Conservation (phyloP, 1,284 basidiomycete genomes). For the Vanrija pseudolonga region DNA sequence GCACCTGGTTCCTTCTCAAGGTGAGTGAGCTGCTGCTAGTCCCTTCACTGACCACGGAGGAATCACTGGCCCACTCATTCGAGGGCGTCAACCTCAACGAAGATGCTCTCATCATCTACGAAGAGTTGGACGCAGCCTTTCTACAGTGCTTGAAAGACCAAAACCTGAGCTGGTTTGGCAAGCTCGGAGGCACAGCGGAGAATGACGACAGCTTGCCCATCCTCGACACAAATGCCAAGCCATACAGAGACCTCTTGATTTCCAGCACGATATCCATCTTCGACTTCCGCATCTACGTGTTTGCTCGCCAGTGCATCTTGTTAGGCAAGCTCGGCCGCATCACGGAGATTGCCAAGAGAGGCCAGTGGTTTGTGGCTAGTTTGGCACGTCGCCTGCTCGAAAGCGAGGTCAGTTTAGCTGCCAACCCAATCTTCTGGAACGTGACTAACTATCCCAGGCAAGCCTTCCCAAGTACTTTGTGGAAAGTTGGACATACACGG, state of each 20-base stretch:
- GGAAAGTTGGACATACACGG: slow-evolving; percentile 91
- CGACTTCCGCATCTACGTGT: slow-evolving; percentile 87
- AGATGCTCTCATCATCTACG: slow-evolving; percentile 83
- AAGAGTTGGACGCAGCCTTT: slow-evolving; percentile 85
- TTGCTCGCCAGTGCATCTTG: slow-evolving; percentile 77
- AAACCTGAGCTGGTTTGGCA: slow-evolving; percentile 85
- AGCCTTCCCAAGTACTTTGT: slow-evolving; percentile 75
- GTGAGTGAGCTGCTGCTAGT: slow-evolving; percentile 53
- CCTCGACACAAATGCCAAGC: slow-evolving; percentile 74
- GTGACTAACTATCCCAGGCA: slow-evolving; percentile 50
- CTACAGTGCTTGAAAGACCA: slow-evolving; percentile 67
- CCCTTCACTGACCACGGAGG: slow-evolving; percentile 54
- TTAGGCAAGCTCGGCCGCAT: slow-evolving; percentile 77
- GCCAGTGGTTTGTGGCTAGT: slow-evolving; percentile 46
- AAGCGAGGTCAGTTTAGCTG: slow-evolving; percentile 60
- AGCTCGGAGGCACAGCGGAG: slow-evolving; percentile 57
- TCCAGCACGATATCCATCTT: slow-evolving; percentile 88
- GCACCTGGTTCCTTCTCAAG: slow-evolving; percentile 91
- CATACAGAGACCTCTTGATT: slow-evolving; percentile 85
- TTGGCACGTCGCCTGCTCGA: slow-evolving; percentile 56
- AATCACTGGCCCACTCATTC: slow-evolving; percentile 87
- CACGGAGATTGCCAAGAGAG: slow-evolving; percentile 69
- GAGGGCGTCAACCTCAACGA: slow-evolving; percentile 85
- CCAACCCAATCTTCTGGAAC: not conserved
- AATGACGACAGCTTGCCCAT: slow-evolving; percentile 79